Evolutionary conservation across 2,329 filamentous ascomycete genomes (phyloP).

Genomic region (Rhexocercosporidium sp.): DNA sequence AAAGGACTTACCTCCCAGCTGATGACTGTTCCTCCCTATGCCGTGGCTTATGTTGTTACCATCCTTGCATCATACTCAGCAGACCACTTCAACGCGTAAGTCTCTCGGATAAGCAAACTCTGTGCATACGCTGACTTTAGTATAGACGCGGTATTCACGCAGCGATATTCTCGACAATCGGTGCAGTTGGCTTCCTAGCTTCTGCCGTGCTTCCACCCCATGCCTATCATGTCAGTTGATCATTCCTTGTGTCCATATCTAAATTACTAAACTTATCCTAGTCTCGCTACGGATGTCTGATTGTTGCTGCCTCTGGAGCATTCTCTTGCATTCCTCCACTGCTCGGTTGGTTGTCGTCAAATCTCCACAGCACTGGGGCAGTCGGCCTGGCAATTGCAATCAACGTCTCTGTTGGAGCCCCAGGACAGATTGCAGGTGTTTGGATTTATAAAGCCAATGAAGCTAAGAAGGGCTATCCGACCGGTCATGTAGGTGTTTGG

Average conservation of each 20-base stretch:
- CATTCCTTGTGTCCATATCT: neutral
- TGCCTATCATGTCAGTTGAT: constrained; percentile 52
- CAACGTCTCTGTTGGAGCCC: constrained; percentile 70
- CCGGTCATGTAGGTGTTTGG: constrained; percentile 55
- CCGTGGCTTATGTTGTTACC: constrained; percentile 58
- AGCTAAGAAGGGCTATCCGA: constrained; percentile 65
- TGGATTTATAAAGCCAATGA: constrained; percentile 76
- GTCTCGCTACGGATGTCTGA: constrained; percentile 71
- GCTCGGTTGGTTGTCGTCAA: constrained; percentile 46
- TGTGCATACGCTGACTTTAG: neutral
- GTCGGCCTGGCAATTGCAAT: constrained; percentile 73
- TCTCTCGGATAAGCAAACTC: neutral
- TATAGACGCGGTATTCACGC: constrained; percentile 54
- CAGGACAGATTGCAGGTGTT: constrained; percentile 73
- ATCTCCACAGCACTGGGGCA: constrained; percentile 67
- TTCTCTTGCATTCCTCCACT: constrained; percentile 73
- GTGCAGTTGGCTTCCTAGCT: constrained; percentile 62
- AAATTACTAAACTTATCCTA: constrained; percentile 21
- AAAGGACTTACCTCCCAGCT: constrained; percentile 65
- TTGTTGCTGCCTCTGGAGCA: constrained; percentile 68
- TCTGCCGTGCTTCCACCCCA: constrained; percentile 67
- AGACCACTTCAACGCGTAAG: constrained; percentile 61
- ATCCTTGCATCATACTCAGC: constrained; percentile 62
- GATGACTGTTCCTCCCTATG: constrained; percentile 71
- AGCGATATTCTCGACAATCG: constrained; percentile 54